Conservation (phyloP, 2,329 filamentous ascomycete species). For the Hansfordia pulvinata region DNA sequence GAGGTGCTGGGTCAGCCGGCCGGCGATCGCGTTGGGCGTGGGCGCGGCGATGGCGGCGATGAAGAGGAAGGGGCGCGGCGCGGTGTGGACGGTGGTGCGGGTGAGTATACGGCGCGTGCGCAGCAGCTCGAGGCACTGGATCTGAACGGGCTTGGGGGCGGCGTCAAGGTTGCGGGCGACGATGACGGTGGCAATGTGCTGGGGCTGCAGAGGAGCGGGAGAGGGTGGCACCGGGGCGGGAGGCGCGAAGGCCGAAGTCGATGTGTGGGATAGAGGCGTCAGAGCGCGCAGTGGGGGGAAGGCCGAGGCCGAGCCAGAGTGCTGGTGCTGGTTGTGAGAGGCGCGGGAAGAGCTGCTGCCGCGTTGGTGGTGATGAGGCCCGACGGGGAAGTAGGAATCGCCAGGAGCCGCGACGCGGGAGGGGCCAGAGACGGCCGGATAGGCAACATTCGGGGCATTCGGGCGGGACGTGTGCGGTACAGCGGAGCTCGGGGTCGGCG, state of each 20-base stretch:
- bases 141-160: slow-evolving; percentile 64
- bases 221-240: slow-evolving; percentile 3
- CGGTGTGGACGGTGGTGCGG: slow-evolving; percentile 56
- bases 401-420: slow-evolving; percentile 2
- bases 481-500: slow-evolving; percentile 1
- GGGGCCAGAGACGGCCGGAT: slow-evolving; percentile 29
- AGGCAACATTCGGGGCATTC: slow-evolving; percentile 10
- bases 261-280: too few relatives aligned
- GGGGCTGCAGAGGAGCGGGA: slow-evolving; percentile 5
- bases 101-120: slow-evolving; percentile 68
- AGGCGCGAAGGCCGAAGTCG: too few relatives aligned
- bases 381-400: slow-evolving; percentile 9
- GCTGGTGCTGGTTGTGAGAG: slow-evolving; percentile 4
- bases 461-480: not conserved
- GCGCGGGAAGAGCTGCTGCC: slow-evolving; percentile 4
- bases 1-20: slow-evolving; percentile 40
- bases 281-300: too few relatives aligned
- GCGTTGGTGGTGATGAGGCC: slow-evolving; percentile 10
- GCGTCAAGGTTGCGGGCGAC: slow-evolving; percentile 69
- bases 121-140: slow-evolving; percentile 68
- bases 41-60: slow-evolving; percentile 52
- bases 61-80: slow-evolving; percentile 69
- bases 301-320: not conserved
- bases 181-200: slow-evolving; percentile 64
- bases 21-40: slow-evolving; percentile 29